These are phyloP conservation scores for Fusarium solani-melongenae DNA, from an alignment of 2,329 filamentous ascomycete genomes.

Conservation along the genomic window DNA sequence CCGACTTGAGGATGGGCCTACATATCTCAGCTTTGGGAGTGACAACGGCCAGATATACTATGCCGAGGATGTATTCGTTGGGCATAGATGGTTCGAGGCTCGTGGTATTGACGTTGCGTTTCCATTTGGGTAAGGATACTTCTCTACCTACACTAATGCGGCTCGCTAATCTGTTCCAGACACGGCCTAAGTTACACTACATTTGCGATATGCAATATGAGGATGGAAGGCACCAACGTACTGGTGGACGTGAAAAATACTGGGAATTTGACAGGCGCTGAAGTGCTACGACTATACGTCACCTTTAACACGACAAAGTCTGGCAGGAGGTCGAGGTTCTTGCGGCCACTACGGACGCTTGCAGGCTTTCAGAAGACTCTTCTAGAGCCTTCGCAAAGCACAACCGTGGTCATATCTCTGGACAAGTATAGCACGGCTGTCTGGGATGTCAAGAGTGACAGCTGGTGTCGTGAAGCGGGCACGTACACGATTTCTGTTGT, in stretches of 20 bases:
- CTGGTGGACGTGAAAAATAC: slow-evolving; percentile 4
- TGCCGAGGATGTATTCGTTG: slow-evolving; percentile 26
- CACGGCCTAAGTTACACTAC: slow-evolving; percentile 26
- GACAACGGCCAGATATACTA: slow-evolving; percentile 23
- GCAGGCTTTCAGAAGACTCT: slow-evolving; percentile 4
- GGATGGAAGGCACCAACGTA: not conserved
- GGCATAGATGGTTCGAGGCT: slow-evolving; percentile 24
- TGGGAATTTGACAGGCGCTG: not conserved
- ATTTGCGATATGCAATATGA: not conserved
- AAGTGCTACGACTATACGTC: slow-evolving; percentile 21
- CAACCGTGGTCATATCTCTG: not conserved
- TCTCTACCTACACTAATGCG: not conserved
- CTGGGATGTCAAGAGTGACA: slow-evolving; percentile 9
- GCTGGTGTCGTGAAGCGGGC: slow-evolving; percentile 10
- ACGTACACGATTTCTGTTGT: slow-evolving; percentile 7
- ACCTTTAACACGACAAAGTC: not conserved
- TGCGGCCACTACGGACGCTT: slow-evolving; percentile 1
- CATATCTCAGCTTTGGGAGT: slow-evolving; percentile 14
- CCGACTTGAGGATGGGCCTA: slow-evolving; percentile 13
- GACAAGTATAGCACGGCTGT: slow-evolving; percentile 12
- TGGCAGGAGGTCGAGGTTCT: slow-evolving; percentile 9
- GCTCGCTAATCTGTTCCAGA: not conserved
- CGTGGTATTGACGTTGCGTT: slow-evolving; percentile 12
- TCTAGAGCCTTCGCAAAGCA: not conserved
- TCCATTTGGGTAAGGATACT: slow-evolving; percentile 12